Evolutionary conservation across 2,329 filamentous ascomycete species (phyloP).

Genomic region (Talaromyces sp.): DNA sequence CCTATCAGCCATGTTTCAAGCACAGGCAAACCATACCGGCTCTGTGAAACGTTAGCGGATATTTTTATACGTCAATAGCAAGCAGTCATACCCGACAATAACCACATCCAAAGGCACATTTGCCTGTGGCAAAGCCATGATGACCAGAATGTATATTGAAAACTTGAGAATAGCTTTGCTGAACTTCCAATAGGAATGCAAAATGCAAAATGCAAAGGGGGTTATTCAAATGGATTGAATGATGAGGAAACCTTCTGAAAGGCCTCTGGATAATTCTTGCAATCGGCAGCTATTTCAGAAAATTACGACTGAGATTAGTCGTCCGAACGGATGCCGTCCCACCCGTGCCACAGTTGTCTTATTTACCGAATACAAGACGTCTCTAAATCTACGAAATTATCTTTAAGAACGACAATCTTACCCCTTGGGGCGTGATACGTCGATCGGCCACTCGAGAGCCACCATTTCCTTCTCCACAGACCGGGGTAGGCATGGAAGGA

Average conservation of each 20-base stretch:
- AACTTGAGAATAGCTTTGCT: background rate
- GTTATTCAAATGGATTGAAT: background rate
- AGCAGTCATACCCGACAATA: constrained; percentile 36
- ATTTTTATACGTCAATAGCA: background rate
- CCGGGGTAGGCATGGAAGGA: constrained; percentile 2
- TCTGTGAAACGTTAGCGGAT: constrained; percentile 20
- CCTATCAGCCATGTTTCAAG: background rate
- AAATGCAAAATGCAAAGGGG: background rate
- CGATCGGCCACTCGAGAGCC: constrained; percentile 7
- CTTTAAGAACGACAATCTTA: constrained; percentile 3
- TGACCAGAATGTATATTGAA: background rate
- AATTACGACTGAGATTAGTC: constrained; percentile 11
- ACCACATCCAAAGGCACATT: constrained; percentile 35
- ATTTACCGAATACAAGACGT: background rate
- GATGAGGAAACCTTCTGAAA: background rate
- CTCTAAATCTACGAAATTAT: background rate
- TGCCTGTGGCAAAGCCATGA: constrained; percentile 28
- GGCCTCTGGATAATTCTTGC: background rate
- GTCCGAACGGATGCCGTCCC: constrained; percentile 18
- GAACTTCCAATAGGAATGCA: background rate
- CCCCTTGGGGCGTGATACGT: constrained; percentile 4
- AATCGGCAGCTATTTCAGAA: constrained; percentile 15
- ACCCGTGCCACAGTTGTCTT: constrained; percentile 13
- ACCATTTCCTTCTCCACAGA: constrained; percentile 12
- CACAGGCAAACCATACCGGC: constrained; percentile 28